Percentiles rank a stretch among this genome's conserved stretches.
phyloP scores from a whole-genome alignment of 2,329 filamentous ascomycete species.

The Claviceps quebecensis region DNA sequence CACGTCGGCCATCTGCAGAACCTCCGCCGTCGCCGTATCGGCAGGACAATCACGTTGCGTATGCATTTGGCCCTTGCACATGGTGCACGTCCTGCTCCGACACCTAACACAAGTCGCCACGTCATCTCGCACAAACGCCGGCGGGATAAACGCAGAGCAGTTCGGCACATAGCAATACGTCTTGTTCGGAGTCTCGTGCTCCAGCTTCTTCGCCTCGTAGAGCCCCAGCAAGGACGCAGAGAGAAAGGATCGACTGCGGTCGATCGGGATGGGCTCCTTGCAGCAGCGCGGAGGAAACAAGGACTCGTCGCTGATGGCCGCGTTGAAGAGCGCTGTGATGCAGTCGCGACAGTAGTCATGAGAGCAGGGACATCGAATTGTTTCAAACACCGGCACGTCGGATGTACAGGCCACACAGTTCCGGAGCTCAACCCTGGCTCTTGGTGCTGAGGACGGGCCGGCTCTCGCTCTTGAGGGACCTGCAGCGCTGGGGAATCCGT shows the following conservation, averaged over 20 bases:
- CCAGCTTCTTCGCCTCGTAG: slow-evolving; percentile 31
- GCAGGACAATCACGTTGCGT: slow-evolving; percentile 29
- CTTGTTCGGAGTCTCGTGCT: slow-evolving; percentile 31
- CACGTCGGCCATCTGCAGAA: slow-evolving; percentile 25
- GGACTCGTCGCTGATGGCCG: slow-evolving; percentile 31
- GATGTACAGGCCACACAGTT: slow-evolving; percentile 1
- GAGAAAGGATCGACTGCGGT: slow-evolving; percentile 22
- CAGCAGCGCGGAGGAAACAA: slow-evolving; percentile 44
- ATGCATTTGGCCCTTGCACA: slow-evolving; percentile 36
- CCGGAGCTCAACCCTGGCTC: background rate
- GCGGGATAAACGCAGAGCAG: slow-evolving; percentile 34
- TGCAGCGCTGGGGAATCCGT: too few species aligned
- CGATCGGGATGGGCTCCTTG: slow-evolving; percentile 23
- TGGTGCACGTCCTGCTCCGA: slow-evolving; percentile 27
- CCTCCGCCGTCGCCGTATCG: slow-evolving; percentile 24
- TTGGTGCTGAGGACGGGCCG: too few species aligned
- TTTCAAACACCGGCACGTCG: background rate
- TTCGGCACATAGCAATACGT: slow-evolving; percentile 33
- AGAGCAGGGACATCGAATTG: slow-evolving; percentile 5
- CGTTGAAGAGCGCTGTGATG: slow-evolving; percentile 28
- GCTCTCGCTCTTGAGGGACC: too few species aligned
- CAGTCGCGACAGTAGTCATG: slow-evolving; percentile 41
- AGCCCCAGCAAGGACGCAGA: slow-evolving; percentile 16
- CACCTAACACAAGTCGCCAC: slow-evolving; percentile 31
- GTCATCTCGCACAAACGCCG: slow-evolving; percentile 15